A percentile compares a stretch with the other conserved stretches of the same genome.
Evolutionary conservation across 768 basidiomycete genomes (phyloP).

Genomic region (Lactarius psammicola): DNA sequence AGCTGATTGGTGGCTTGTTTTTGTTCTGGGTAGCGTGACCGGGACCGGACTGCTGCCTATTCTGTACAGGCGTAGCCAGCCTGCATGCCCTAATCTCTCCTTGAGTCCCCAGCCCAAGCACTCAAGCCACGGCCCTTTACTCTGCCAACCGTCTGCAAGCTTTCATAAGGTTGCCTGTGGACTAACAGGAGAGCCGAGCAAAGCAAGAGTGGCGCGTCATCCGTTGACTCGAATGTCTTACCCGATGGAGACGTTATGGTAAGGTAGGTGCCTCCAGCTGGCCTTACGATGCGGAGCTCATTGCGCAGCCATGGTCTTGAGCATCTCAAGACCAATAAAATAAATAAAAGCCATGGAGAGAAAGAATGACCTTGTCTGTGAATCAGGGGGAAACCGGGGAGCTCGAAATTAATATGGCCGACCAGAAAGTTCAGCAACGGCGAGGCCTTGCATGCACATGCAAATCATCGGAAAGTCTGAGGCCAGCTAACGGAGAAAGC

Average conservation of each 20-base stretch:
- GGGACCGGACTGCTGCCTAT: neutral
- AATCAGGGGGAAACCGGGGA: no score
- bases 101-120: neutral
- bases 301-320: neutral
- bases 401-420: neutral
- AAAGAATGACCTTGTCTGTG: no score
- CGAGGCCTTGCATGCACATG: neutral
- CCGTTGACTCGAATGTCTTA: neutral
- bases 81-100: neutral
- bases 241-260: neutral
- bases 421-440: neutral
- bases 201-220: neutral
- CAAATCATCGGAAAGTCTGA: neutral
- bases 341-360: neutral
- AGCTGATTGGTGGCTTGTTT: neutral
- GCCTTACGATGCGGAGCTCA: neutral
- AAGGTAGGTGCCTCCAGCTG: no score
- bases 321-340: neutral
- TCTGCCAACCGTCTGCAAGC: neutral
- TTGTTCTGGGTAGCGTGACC: neutral
- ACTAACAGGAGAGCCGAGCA: neutral
- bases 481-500: neutral
- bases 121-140: neutral
- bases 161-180: neutral
- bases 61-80: neutral